These are phyloP conservation scores for Aphanomyces invadans DNA, from an alignment of 352 stramenopile species.

Conservation along the genomic window DNA sequence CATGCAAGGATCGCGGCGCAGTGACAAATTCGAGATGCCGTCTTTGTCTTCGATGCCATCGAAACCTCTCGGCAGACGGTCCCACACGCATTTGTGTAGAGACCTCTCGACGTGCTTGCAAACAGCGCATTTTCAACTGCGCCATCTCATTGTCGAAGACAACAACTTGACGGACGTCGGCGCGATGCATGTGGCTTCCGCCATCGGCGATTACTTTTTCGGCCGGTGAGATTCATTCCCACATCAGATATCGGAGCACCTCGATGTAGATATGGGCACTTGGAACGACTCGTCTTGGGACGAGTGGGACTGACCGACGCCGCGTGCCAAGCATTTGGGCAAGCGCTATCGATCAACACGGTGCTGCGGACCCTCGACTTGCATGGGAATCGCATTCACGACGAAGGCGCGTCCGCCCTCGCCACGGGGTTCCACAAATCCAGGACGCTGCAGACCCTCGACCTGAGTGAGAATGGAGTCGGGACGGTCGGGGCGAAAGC, in stretches of 20 bases:
- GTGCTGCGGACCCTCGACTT: conserved; percentile 46
- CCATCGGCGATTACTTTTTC: conserved; percentile 70
- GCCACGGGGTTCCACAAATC: conserved; percentile 42
- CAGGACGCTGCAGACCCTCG: conserved; percentile 39
- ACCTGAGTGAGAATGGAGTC: conserved; percentile 53
- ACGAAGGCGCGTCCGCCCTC: conserved; percentile 35
- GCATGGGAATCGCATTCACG: conserved; percentile 45
- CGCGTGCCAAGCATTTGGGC: conserved; percentile 32
- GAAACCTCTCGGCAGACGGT: not conserved
- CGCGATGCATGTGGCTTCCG: conserved; percentile 31
- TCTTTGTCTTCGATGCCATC: too few species aligned
- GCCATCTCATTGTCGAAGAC: conserved; percentile 51
- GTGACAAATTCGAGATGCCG: too few species aligned
- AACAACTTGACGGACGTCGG: conserved; percentile 31
- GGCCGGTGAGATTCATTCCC: conserved; percentile 26
- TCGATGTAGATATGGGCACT: conserved; percentile 34
- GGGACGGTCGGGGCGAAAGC: conserved; percentile 39
- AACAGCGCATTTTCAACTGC: conserved; percentile 38
- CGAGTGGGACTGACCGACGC: conserved; percentile 41
- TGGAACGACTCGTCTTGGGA: conserved; percentile 38
- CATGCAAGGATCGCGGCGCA: too few species aligned
- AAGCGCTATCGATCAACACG: conserved; percentile 51
- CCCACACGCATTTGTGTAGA: not conserved
- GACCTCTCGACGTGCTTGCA: conserved; percentile 10
- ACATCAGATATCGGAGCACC: not conserved